Evolutionary conservation across 2,329 filamentous ascomycete genomes (phyloP), one percentile per base, ranked within the genome.

Genomic region (Didymella glomerata): DNA sequence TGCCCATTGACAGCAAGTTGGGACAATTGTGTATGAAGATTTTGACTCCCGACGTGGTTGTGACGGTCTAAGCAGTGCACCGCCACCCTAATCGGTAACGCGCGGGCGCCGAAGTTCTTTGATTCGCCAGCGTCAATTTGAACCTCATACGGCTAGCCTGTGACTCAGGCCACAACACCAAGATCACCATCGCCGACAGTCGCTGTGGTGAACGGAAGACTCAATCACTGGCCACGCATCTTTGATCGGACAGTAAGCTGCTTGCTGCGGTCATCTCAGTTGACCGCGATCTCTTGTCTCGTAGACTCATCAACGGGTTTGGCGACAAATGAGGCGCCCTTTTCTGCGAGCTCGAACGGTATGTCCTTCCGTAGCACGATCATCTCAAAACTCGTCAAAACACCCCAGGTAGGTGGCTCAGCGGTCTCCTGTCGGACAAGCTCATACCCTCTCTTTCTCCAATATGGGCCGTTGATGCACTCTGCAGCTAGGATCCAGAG

Each of bases 401-500:
- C 68, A 1, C 61, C 62, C 71, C 70, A 74, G 8, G 63, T 57
- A 1, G 63, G 64, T 6, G 46, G 27, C 5, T 54, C 58, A 22
- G 54, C 40, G 1, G 34, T 45, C 24, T 38, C 60, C 38, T 60
- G 57, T 27, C 69, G 56, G 0, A 72, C 61, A 20, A 68, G 56
- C 3, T 38, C 24, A 55, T 63, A 72, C 13, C 71, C 70, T 46
- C 58, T 68, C 47, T 57, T 68, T 24, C 66, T 61, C 71, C 71
- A 73, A 55, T 74, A 74, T 2, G 20, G 54, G 3, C 69, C 70
- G 32, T 69, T 70, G 3, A 70, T 44, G 48, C 62, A 66, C 28
- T 74, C 70, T 2, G 64, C 69, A 0, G 64, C 63, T 18, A 68
- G 14, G 7, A 74, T 64, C 71, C 69, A 74, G 11, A 73, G 34